phyloP scores from a whole-genome alignment of 768 basidiomycete genomes.

The Kwoniella mangroviensis region DNA sequence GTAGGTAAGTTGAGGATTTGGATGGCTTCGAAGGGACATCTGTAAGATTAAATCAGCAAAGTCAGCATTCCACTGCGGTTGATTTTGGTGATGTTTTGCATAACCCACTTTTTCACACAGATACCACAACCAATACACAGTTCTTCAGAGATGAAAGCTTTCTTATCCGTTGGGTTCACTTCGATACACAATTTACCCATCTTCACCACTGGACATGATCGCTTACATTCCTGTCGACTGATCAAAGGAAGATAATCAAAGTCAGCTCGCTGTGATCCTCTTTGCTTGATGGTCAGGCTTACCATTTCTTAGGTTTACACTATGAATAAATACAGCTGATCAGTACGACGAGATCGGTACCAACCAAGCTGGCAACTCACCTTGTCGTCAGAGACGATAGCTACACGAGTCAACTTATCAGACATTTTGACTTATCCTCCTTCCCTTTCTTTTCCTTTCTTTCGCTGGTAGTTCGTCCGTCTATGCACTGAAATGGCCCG shows the following conservation, averaged over 20 bases:
- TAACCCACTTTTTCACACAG: slow-evolving; percentile 93
- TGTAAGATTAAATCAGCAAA: slow-evolving; percentile 52
- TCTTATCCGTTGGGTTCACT: slow-evolving; percentile 93
- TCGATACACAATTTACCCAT: slow-evolving; percentile 99
- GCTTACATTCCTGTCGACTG: slow-evolving; percentile 91
- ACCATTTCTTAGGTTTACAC: slow-evolving; percentile 86
- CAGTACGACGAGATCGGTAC: slow-evolving; percentile 61
- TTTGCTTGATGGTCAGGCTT: background rate
- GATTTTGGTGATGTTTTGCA: no score
- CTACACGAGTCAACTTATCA: slow-evolving; percentile 97
- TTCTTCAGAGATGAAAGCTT: slow-evolving; percentile 98
- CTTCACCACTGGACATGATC: slow-evolving; percentile 96
- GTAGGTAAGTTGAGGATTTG: slow-evolving; percentile 98
- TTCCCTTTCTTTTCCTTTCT: background rate
- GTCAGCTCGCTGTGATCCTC: background rate
- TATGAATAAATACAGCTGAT: slow-evolving; percentile 11
- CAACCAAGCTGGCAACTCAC: slow-evolving; percentile 36
- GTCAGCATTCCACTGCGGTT: background rate
- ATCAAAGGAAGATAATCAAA: slow-evolving; percentile 5
- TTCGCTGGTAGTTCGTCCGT: background rate
- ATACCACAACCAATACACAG: slow-evolving; percentile 99
- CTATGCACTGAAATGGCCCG: background rate
- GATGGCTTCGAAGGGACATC: slow-evolving; percentile 99
- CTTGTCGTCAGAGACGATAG: slow-evolving; percentile 65
- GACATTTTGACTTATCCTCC: slow-evolving; percentile 61